Percentiles rank a stretch among this genome's conserved stretches.
These are phyloP conservation scores for Fusarium nematophilum DNA, from an alignment of 2,329 filamentous ascomycete genomes.

Conservation along the genomic window DNA sequence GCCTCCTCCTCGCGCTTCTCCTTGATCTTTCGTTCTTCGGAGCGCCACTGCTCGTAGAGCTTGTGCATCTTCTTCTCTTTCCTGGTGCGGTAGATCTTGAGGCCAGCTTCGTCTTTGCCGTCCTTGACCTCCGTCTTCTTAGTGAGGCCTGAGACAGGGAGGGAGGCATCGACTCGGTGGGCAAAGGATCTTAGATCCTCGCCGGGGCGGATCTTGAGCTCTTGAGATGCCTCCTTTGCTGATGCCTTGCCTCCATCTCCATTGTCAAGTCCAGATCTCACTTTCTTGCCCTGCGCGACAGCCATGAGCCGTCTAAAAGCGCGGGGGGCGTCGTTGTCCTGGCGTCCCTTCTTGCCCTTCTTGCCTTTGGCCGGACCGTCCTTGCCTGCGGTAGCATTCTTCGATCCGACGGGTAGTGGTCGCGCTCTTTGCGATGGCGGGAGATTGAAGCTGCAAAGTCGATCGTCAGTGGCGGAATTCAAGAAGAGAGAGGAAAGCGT, in stretches of 20 bases:
- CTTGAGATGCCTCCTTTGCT: slow-evolving; percentile 35
- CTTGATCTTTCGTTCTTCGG: slow-evolving; percentile 71
- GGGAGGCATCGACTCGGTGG: slow-evolving; percentile 83
- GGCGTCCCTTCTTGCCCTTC: slow-evolving; percentile 59
- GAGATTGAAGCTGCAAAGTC: slow-evolving; percentile 58
- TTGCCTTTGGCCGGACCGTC: slow-evolving; percentile 47
- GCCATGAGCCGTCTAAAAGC: slow-evolving; percentile 90
- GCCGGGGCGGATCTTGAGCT: slow-evolving; percentile 81
- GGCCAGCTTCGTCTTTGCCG: slow-evolving; percentile 71
- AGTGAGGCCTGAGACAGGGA: slow-evolving; percentile 79
- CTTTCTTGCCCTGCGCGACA: slow-evolving; percentile 69
- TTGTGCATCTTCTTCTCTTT: slow-evolving; percentile 88
- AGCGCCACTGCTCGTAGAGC: slow-evolving; percentile 81
- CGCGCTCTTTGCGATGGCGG: slow-evolving; percentile 61
- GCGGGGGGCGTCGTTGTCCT: slow-evolving; percentile 83
- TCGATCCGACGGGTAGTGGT: slow-evolving; percentile 60
- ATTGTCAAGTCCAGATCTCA: slow-evolving; percentile 76
- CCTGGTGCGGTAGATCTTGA: slow-evolving; percentile 78
- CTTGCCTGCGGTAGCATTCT: slow-evolving; percentile 50
- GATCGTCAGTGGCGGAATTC: slow-evolving; percentile 28
- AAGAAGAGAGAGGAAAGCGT: neutral
- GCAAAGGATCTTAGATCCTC: slow-evolving; percentile 86
- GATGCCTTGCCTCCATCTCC: slow-evolving; percentile 56
- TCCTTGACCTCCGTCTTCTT: slow-evolving; percentile 67
- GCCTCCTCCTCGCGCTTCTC: slow-evolving; percentile 74